Evolutionary conservation across 2,329 filamentous ascomycete genomes (phyloP).

Genomic region (Aureobasidium sp.): DNA sequence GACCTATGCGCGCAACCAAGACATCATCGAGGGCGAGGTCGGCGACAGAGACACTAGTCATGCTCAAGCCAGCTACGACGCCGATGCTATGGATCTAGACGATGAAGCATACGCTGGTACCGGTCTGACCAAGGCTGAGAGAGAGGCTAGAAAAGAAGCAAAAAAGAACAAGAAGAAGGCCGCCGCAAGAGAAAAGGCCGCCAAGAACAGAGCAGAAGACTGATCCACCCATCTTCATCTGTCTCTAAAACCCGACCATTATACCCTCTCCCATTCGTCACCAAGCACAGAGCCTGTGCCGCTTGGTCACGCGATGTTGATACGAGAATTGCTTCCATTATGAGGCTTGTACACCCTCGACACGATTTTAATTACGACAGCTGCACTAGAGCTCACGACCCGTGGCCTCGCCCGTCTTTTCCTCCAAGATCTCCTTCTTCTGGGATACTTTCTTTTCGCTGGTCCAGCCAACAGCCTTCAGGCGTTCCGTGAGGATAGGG

Average conservation of each 20-base stretch:
- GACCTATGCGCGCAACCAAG: slow-evolving; percentile 35
- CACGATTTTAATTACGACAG: slow-evolving; percentile 9
- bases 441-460: slow-evolving; percentile 51
- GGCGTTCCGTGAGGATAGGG: slow-evolving; percentile 86
- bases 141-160: slow-evolving; percentile 47
- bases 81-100: slow-evolving; percentile 18
- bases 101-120: slow-evolving; percentile 20
- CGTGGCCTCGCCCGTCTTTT: slow-evolving; percentile 60
- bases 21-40: slow-evolving; percentile 35
- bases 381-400: slow-evolving; percentile 64
- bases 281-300: neutral
- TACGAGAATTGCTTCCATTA: neutral
- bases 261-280: neutral
- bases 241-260: neutral
- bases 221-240: neutral
- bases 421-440: slow-evolving; percentile 45
- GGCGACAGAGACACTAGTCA: slow-evolving; percentile 26
- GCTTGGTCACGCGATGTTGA: neutral
- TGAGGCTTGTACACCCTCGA: neutral
- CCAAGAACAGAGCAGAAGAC: slow-evolving; percentile 14
- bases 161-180: slow-evolving; percentile 49
- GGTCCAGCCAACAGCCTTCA: slow-evolving; percentile 86
- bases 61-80: slow-evolving; percentile 19
- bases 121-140: slow-evolving; percentile 36
- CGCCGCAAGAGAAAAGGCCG: slow-evolving; percentile 31